phyloP scores from a whole-genome alignment of 495 filamentous ascomycete species.

The Aspergillus leporis region DNA sequence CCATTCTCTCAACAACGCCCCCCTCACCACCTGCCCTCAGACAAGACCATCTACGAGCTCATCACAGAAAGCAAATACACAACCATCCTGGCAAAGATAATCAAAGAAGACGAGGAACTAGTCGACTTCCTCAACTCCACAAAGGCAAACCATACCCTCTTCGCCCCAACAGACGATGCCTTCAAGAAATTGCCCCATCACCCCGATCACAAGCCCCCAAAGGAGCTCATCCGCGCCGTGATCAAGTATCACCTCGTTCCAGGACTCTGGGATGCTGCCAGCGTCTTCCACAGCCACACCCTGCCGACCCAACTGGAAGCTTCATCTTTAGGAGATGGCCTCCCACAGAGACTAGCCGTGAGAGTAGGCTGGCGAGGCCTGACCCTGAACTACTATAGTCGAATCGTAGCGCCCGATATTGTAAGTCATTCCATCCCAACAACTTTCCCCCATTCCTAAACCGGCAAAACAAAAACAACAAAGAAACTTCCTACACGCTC shows the following conservation, averaged over 20 bases:
- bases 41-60: slow-evolving; percentile 74
- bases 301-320: slow-evolving; percentile 66
- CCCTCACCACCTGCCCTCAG: slow-evolving; percentile 36
- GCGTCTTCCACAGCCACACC: slow-evolving; percentile 62
- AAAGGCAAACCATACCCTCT: slow-evolving; percentile 70
- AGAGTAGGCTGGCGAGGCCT: slow-evolving; percentile 57
- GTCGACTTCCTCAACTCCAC: slow-evolving; percentile 70
- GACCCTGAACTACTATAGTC: slow-evolving; percentile 71
- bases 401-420: slow-evolving; percentile 64
- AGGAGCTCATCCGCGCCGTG: slow-evolving; percentile 63
- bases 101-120: slow-evolving; percentile 69
- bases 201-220: slow-evolving; percentile 38
- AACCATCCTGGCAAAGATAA: slow-evolving; percentile 68
- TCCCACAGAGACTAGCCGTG: slow-evolving; percentile 68
- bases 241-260: slow-evolving; percentile 71
- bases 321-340: slow-evolving; percentile 51
- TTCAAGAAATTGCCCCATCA: slow-evolving; percentile 63
- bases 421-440: slow-evolving; percentile 34
- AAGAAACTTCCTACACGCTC: background rate
- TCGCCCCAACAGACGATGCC: slow-evolving; percentile 74
- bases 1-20: background rate
- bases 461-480: background rate
- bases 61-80: slow-evolving; percentile 74
- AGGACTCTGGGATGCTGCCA: slow-evolving; percentile 59
- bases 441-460: background rate